phyloP scores from a whole-genome alignment of 1,284 basidiomycete species.

The Leccinum pachyderme region DNA sequence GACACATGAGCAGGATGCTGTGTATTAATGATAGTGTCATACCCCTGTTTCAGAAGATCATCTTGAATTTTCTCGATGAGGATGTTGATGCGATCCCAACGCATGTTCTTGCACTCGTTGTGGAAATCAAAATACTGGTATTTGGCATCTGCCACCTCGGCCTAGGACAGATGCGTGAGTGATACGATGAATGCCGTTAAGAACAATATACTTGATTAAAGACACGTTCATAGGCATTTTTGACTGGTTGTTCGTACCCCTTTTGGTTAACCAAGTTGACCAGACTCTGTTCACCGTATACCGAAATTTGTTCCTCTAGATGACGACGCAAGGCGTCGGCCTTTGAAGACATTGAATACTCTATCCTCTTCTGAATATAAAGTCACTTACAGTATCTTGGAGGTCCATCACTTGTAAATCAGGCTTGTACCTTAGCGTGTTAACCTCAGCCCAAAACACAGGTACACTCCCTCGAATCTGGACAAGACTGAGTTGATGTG shows the following conservation, averaged over 20 bases:
- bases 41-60: constrained; percentile 76
- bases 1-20: constrained; percentile 1
- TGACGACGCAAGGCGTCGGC: constrained; percentile 73
- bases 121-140: constrained; percentile 99
- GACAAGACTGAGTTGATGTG: constrained; percentile 76
- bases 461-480: constrained; percentile 95
- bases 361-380: constrained; percentile 8
- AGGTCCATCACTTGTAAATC: constrained; percentile 96
- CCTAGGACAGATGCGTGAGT: constrained; percentile 36
- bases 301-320: constrained; percentile 69
- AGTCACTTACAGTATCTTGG: constrained; percentile 66
- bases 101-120: constrained; percentile 92
- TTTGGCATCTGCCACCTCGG: constrained; percentile 65
- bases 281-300: constrained; percentile 81
- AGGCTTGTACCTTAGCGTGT: constrained; percentile 95
- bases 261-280: constrained; percentile 97
- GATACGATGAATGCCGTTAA: background rate
- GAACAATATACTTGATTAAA: constrained; percentile 53
- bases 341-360: constrained; percentile 39
- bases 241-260: constrained; percentile 92
- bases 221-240: constrained; percentile 90
- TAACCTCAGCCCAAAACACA: constrained; percentile 96
- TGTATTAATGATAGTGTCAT: constrained; percentile 21
- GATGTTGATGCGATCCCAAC: constrained; percentile 89
- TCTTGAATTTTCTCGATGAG: constrained; percentile 79